Base-by-base conservation (phyloP, 805 yeast genomes). In the Cyberlindnera lachancei region DNA sequence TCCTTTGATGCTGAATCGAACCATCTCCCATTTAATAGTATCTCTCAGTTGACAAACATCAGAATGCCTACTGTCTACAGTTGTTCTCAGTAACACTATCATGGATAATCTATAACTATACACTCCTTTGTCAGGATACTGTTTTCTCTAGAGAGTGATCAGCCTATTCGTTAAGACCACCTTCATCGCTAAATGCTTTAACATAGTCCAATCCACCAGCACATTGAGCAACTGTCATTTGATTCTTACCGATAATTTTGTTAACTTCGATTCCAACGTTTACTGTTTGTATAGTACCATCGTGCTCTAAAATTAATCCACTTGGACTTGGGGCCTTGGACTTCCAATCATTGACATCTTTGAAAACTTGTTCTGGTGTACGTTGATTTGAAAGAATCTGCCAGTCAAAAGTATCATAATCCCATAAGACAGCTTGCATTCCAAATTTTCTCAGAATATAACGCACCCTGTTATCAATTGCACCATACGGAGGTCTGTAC, bases 401-500 rank as follows among this genome's bases (percentile, higher is more conserved):
- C 97, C 97, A 90, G 56, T 90, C 97, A 58, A 79, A 78, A 0
- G 95, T 75, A 56, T 90, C 97, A 48, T 70, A 73, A 52, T 86
- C 92, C 98, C 97, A 90, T 21, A 90, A 58, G 17, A 82, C 96
- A 5, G 83, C 75, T 48, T 79, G 86, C 68, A 90, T 70, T 1
- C 96, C 95, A 55, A 90, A 81, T 56, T 79, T 83, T 33, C 88
- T 64, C 12, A 85, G 70, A 34, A 90, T 83, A 2, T 77, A 61
- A 36, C 97, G 63, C 1, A 90, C 81, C 33, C 97, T 63, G 53
- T 87, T 79, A 59, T 90, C 98, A 21, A 85, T 67, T 0, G 95
- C 96, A 1, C 97, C 98, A 52, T 85, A 90, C 1, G 98, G 98
- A 0, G 98, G 98, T 44, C 98, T 70, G 55, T 83, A 90, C 83